Base-by-base conservation (phyloP, 805 yeast genomes). In the Wickerhamiella galacta region DNA sequence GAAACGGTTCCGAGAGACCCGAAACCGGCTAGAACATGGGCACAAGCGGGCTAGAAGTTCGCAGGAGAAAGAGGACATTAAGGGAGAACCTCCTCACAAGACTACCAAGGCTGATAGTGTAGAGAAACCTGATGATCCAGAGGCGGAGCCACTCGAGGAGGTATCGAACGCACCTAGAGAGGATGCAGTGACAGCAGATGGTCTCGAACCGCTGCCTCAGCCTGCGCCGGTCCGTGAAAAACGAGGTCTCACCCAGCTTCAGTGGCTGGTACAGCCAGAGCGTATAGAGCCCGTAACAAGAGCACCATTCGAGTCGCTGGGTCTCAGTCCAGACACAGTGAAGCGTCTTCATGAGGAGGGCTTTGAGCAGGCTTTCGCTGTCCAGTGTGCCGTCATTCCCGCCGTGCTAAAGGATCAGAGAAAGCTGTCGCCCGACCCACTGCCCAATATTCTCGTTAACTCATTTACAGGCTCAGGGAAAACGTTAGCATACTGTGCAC, bases 391-490 rank as follows among this genome's bases (percentile, higher is more conserved):
- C 2, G 79, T 79, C 2, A 59, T 80, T 34, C 68, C 73, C n/a
- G 49, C 64, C 19, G 52, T 73, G 49, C 52, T 43, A 72, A 64
- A 44, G 52, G 64, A 42, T 44, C 56, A 49, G 22, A 46, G 48
- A 16, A 35, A 42, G 4, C 22, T 49, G 11, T 31, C 49, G 12
- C 63, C 61, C 6, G 60, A 58, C 36, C 46, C 53, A 8, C 39
- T 38, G 42, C 52, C 39, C 1, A 93, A 90, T 54, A 53, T 83
- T 14, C 59, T 87, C 28, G 93, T 87, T 4, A 85, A 87, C 54
- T 93, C 98, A 2, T 70, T 92, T 8, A 87, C 98, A 0, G 98
- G 98, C 27, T 78, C 93, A 0, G 98, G 98, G 47, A 87, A 87
- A 51, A 87, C 98, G 0, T 59, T 90, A 34, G 92, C 95, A 2